Evolutionary conservation across 441 rosid genomes (phyloP).

Genomic region (Eugenia klotzschiana): DNA sequence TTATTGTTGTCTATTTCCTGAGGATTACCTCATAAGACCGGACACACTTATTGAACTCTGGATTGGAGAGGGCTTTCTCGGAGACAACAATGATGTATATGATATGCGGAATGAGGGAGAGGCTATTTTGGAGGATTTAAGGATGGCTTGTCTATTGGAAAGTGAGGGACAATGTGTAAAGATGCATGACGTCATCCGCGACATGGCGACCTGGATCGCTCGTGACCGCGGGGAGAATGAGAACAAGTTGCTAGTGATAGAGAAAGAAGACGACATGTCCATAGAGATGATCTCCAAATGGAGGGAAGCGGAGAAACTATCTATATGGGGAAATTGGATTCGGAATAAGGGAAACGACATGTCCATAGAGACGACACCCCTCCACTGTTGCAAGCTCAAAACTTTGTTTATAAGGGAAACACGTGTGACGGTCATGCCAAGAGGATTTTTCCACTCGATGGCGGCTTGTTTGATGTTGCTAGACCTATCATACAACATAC

Average conservation of each 20-base stretch:
- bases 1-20: background rate
- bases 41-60: background rate
- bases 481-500: background rate
- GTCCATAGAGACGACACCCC: too few relatives aligned
- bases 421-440: accelerated
- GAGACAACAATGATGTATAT: background rate
- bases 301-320: background rate
- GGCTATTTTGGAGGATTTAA: background rate
- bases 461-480: background rate
- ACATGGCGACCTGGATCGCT: background rate
- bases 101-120: background rate
- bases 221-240: background rate
- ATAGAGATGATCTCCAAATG: background rate
- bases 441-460: background rate
- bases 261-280: background rate
- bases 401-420: background rate
- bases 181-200: background rate
- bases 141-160: background rate
- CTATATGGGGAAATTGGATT: background rate
- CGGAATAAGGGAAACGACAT: background rate
- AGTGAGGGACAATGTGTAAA: background rate
- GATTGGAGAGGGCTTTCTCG: background rate
- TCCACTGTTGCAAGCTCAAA: accelerated
- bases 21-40: background rate
- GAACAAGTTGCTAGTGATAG: background rate